These are phyloP conservation scores for Pseudogymnoascus pannorum DNA, from an alignment of 2,329 filamentous ascomycete genomes.

Conservation along the genomic window DNA sequence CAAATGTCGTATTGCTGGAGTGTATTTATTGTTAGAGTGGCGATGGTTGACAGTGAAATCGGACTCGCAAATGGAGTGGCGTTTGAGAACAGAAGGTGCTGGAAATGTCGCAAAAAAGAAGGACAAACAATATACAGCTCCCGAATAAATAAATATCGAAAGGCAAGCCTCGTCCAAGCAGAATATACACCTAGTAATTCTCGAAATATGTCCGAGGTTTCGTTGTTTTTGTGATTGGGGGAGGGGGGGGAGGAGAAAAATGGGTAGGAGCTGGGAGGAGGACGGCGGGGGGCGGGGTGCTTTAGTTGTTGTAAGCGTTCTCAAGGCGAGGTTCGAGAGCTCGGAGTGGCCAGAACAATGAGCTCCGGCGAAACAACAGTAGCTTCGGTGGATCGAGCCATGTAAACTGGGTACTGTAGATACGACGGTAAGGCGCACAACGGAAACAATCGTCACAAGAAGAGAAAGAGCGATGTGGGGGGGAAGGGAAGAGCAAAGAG, in stretches of 20 bases:
- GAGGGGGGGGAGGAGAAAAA: neutral
- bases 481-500: neutral
- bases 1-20: neutral
- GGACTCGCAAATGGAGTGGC: neutral
- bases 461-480: neutral
- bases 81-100: neutral
- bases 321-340: neutral
- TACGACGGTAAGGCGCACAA: neutral
- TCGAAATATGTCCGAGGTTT: neutral
- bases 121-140: neutral
- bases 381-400: conserved; percentile 1
- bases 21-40: neutral
- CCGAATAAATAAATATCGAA: neutral
- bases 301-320: neutral
- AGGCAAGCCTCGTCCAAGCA: neutral
- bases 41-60: neutral
- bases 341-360: neutral
- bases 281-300: neutral
- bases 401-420: neutral
- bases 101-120: neutral
- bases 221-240: neutral
- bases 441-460: neutral
- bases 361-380: neutral
- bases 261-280: neutral
- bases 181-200: neutral